Conservation (phyloP, 1,284 basidiomycete species). For the Leccinum laetum region DNA sequence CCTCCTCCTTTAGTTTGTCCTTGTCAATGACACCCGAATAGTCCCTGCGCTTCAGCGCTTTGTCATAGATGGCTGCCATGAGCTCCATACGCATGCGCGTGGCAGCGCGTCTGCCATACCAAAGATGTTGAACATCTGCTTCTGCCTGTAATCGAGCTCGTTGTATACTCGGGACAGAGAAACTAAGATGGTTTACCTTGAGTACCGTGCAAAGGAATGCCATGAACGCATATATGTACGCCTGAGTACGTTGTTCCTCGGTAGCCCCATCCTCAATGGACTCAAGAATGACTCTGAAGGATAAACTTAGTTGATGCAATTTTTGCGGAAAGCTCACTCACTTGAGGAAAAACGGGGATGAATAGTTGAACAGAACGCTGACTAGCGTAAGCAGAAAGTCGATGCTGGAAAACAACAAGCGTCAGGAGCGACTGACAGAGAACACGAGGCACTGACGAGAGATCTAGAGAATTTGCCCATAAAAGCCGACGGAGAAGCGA, state of each 20-base stretch:
- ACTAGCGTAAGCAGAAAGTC: slow-evolving; percentile 66
- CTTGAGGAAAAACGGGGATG: slow-evolving; percentile 50
- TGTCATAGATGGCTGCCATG: slow-evolving; percentile 84
- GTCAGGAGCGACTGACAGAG: neutral
- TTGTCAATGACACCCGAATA: slow-evolving; percentile 74
- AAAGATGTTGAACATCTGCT: slow-evolving; percentile 67
- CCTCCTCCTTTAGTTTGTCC: slow-evolving; percentile 34
- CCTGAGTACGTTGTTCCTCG: slow-evolving; percentile 45
- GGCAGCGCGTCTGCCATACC: slow-evolving; percentile 58
- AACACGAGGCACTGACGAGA: slow-evolving; percentile 43
- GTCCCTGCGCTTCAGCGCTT: slow-evolving; percentile 85
- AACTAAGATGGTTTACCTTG: slow-evolving; percentile 35
- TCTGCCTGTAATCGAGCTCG: slow-evolving; percentile 38
- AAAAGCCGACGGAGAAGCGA: slow-evolving; percentile 66
- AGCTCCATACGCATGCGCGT: slow-evolving; percentile 60
- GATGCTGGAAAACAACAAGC: slow-evolving; percentile 35
- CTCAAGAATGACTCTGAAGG: slow-evolving; percentile 40
- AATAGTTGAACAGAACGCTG: slow-evolving; percentile 58
- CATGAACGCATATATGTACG: slow-evolving; percentile 63
- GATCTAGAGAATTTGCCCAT: slow-evolving; percentile 70
- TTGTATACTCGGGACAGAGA: neutral
- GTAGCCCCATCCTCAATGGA: slow-evolving; percentile 22
- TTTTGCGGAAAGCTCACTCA: slow-evolving; percentile 8
- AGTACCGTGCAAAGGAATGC: slow-evolving; percentile 51
- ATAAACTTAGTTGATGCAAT: neutral